Percentiles rank a stretch among this genome's conserved stretches.
Evolutionary conservation across 768 basidiomycete species (phyloP).

Genomic region (Phylloporus arenicola): DNA sequence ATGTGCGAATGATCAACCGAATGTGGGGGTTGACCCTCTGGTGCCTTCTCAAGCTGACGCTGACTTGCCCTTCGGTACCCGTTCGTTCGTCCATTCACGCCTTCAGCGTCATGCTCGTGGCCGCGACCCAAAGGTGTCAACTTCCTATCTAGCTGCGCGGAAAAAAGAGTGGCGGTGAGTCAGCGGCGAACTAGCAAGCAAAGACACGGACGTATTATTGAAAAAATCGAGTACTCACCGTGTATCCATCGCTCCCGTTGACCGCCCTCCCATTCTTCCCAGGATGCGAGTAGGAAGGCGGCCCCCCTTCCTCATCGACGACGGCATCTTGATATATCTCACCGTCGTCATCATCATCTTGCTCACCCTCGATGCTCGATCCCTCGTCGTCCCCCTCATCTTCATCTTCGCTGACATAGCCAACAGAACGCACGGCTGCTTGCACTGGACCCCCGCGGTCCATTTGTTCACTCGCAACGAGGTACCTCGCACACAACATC

Average conservation of each 20-base stretch:
- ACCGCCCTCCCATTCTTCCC: constrained; percentile 38
- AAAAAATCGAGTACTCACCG: constrained; percentile 39
- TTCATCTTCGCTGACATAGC: constrained; percentile 82
- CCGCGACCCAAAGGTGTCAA: constrained; percentile 12
- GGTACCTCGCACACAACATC: constrained; percentile 89
- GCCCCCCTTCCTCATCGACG: constrained; percentile 40
- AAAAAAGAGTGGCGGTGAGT: constrained; percentile 8
- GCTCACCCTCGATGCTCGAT: constrained; percentile 41
- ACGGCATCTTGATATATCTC: constrained; percentile 39
- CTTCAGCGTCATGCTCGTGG: not conserved
- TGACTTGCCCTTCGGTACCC: constrained; percentile 44
- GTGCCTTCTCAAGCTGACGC: constrained; percentile 70
- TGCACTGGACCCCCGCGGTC: constrained; percentile 90
- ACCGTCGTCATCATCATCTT: constrained; percentile 48
- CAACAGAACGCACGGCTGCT: constrained; percentile 83
- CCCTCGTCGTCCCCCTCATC: constrained; percentile 54
- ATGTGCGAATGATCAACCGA: constrained; percentile 1
- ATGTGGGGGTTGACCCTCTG: constrained; percentile 48
- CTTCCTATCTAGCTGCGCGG: constrained; percentile 44
- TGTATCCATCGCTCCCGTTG: constrained; percentile 51
- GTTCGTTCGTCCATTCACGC: constrained; percentile 3
- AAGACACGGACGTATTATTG: not conserved
- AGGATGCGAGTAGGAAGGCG: constrained; percentile 58
- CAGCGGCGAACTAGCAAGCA: not conserved
- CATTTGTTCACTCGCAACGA: constrained; percentile 91